Evolutionary conservation across 2,329 filamentous ascomycete species (phyloP), one percentile per base, ranked within the genome.

Genomic region (Ophiostoma sp.): DNA sequence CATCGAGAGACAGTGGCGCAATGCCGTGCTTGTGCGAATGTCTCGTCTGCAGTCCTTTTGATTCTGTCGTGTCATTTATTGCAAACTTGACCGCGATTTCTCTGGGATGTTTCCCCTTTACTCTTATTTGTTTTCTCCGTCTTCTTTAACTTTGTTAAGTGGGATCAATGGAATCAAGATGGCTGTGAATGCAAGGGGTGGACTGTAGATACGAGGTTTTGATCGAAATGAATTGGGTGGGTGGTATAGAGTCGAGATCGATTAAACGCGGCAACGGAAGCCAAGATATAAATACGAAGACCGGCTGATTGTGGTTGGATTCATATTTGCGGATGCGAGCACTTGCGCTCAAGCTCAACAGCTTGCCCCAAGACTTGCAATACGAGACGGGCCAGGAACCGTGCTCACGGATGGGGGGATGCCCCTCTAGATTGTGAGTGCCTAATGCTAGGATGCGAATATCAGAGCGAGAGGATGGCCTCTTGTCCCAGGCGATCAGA

Each of bases 381-480:
- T 62, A 62, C 57, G 57, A 62, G 57, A 27, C 57, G 27, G 23
- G 27, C 57, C 57, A 62, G 57, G 57, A 62, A 62, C 57, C 52
- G 57, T 62, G 57, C 57, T 33, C 57, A 33, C 11, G 57, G 52
- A 31, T 27, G 23, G 57, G 33, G 57, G 27, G 57, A 48, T n/a
- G 20, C 27, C 57, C 57, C 57, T 54, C 52, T 4, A 13, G 52
- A 57, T 27, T 57, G 3, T 57, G 27, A 10, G 39, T n/a, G 33
- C 60, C 6, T 64, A 36, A 23, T 64, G 17, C 60, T n/a, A 64
- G 60, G 60, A 35, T 64, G 4, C 27, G 60, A 36, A 23, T 31
- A 57, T 57, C 7, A 48, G 36, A 39, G 13, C 36, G 10, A 39
- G 13, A 39, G 13, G 36, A 11, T 6, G 36, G 13, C 36, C 36